Percentiles rank a stretch among this genome's conserved stretches.
These are phyloP conservation scores for Boletus pseudopeckii DNA, from an alignment of 768 basidiomycete species.

Conservation along the genomic window DNA sequence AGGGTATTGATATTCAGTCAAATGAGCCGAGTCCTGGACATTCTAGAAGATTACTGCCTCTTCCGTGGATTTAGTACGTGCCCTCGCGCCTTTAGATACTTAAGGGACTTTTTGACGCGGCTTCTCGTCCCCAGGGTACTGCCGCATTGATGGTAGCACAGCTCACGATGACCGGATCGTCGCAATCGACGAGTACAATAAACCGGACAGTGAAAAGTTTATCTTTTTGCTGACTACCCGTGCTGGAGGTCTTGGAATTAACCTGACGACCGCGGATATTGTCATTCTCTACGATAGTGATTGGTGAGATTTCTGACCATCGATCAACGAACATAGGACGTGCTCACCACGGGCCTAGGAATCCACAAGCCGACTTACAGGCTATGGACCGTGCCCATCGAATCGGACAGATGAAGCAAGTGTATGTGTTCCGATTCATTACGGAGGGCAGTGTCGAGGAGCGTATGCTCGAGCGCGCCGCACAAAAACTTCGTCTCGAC, in stretches of 20 bases:
- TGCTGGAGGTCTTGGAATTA: constrained; percentile 96
- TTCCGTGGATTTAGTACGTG: constrained; percentile 83
- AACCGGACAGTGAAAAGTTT: constrained; percentile 90
- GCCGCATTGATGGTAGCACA: constrained; percentile 93
- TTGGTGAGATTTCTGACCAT: constrained; percentile 53
- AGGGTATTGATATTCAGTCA: constrained; percentile 97
- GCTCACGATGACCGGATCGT: constrained; percentile 94
- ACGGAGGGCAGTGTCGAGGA: constrained; percentile 88
- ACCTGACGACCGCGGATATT: constrained; percentile 90
- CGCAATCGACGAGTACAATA: constrained; percentile 98
- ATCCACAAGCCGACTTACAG: constrained; percentile 97
- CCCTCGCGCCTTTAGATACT: neutral
- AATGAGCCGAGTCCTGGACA: constrained; percentile 97
- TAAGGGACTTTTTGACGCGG: constrained; percentile 1
- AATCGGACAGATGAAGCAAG: constrained; percentile 91
- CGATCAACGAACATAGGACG: neutral
- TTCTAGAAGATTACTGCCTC: constrained; percentile 94
- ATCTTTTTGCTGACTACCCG: constrained; percentile 96
- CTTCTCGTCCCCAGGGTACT: constrained; percentile 63
- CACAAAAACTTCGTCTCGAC: constrained; percentile 91
- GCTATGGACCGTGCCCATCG: constrained; percentile 98
- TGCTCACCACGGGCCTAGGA: constrained; percentile 49
- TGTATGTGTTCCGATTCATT: constrained; percentile 85
- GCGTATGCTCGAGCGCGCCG: constrained; percentile 85
- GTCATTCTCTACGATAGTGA: constrained; percentile 96